Evolutionary conservation across 176 grass and related monocot genomes (phyloP).

Genomic region (Bromus sterilis): DNA sequence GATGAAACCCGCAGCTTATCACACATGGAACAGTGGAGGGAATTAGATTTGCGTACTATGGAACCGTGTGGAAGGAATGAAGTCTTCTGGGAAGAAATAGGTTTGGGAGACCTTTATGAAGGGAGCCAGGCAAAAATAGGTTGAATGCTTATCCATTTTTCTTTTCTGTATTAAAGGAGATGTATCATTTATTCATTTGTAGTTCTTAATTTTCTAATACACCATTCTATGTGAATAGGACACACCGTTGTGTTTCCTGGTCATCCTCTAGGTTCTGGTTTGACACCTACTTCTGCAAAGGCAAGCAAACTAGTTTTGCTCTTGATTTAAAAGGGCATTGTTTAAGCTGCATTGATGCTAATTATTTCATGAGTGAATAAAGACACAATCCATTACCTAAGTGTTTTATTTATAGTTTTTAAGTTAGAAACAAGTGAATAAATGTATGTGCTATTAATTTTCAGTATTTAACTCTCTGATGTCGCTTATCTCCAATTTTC

Average conservation of each 20-base stretch:
- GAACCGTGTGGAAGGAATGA: conserved; percentile 90
- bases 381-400: not conserved
- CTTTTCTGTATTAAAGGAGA: not conserved
- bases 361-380: not conserved
- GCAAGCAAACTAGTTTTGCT: conserved; percentile 45
- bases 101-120: conserved; percentile 67
- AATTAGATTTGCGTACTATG: conserved; percentile 60
- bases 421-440: too few species aligned
- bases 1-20: conserved; percentile 92
- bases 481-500: not conserved
- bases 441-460: too few species aligned
- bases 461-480: too few species aligned
- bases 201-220: conserved; percentile 11
- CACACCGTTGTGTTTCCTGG: conserved; percentile 84
- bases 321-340: not conserved
- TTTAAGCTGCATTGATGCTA: conserved; percentile 19
- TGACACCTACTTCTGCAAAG: conserved; percentile 77
- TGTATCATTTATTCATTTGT: conserved; percentile 9
- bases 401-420: not conserved
- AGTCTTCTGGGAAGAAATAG: conserved; percentile 89
- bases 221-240: conserved; percentile 44
- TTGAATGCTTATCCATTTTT: conserved; percentile 21
- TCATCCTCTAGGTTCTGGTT: conserved; percentile 87
- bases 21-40: conserved; percentile 64
- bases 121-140: conserved; percentile 81